These are phyloP conservation scores for Chalciporus piperatus DNA, from an alignment of 768 basidiomycete species.

Conservation along the genomic window DNA sequence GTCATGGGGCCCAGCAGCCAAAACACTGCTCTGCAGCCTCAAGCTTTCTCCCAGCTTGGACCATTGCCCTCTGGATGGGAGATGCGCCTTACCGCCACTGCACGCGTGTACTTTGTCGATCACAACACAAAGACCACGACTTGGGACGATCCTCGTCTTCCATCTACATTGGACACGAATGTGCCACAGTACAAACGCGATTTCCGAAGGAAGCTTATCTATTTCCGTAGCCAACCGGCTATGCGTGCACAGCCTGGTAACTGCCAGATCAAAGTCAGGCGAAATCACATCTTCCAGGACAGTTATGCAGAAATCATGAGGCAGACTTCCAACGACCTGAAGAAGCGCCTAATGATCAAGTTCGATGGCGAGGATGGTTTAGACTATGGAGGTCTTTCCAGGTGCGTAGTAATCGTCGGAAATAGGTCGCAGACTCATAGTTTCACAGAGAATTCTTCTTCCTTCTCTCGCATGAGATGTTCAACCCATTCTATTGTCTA, in stretches of 20 bases:
- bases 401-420: slow-evolving; percentile 46
- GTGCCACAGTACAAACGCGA: slow-evolving; percentile 99
- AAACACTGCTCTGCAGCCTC: slow-evolving; percentile 84
- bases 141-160: slow-evolving; percentile 97
- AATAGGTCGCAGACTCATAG: slow-evolving; percentile 6
- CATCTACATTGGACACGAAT: slow-evolving; percentile 92
- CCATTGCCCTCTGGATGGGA: slow-evolving; percentile 99
- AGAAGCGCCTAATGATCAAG: slow-evolving; percentile 99
- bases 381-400: slow-evolving; percentile 96
- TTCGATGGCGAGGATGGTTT: slow-evolving; percentile 99
- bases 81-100: slow-evolving; percentile 98
- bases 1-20: slow-evolving; percentile 95
- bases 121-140: slow-evolving; percentile 99
- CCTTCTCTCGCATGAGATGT: slow-evolving; percentile 99
- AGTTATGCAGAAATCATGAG: slow-evolving; percentile 99
- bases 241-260: slow-evolving; percentile 98
- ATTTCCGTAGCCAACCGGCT: slow-evolving; percentile 98
- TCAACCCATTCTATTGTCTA: slow-evolving; percentile 99
- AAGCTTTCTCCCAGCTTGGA: slow-evolving; percentile 94
- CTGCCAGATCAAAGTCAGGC: slow-evolving; percentile 97
- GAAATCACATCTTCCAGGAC: slow-evolving; percentile 99
- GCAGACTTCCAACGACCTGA: slow-evolving; percentile 96
- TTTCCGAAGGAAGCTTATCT: slow-evolving; percentile 98
- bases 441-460: slow-evolving; percentile 94
- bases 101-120: slow-evolving; percentile 98